These are phyloP conservation scores for Xeromyces bisporus DNA, from an alignment of 495 filamentous ascomycete genomes.

Conservation along the genomic window DNA sequence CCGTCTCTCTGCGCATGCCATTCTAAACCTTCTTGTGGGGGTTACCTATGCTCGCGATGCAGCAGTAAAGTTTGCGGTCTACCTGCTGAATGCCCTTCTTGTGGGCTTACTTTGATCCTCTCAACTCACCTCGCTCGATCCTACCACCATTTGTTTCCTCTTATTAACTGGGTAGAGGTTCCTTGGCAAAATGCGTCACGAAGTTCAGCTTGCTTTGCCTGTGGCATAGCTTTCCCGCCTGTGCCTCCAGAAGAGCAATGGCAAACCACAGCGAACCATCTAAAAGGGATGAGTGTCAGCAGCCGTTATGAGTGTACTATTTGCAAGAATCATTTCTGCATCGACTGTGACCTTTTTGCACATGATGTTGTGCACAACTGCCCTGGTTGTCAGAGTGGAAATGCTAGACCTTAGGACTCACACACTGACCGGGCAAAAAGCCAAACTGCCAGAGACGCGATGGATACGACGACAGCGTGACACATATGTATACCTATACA, in stretches of 20 bases:
- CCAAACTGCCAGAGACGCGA: conserved; percentile 7
- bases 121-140: conserved; percentile 90
- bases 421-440: too few relatives aligned
- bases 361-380: conserved; percentile 93
- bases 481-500: too few relatives aligned
- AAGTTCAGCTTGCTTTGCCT: conserved; percentile 31
- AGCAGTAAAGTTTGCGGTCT: conserved; percentile 76
- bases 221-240: conserved; percentile 34
- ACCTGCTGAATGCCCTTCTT: conserved; percentile 81
- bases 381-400: conserved; percentile 69
- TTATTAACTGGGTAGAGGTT: conserved; percentile 81
- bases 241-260: conserved; percentile 25
- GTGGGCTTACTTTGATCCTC: conserved; percentile 80
- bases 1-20: conserved; percentile 87
- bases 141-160: conserved; percentile 90
- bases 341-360: conserved; percentile 90
- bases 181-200: conserved; percentile 52
- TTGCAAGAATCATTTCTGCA: conserved; percentile 83
- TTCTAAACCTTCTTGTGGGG: conserved; percentile 64
- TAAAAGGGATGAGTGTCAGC: conserved; percentile 62
- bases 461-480: conserved; percentile 27
- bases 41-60: conserved; percentile 84
- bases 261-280: conserved; percentile 16
- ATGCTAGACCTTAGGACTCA: too few relatives aligned
- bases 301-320: conserved; percentile 73